Conservation (phyloP, 78 protist genomes). For the Cavenderia fasciculata region DNA sequence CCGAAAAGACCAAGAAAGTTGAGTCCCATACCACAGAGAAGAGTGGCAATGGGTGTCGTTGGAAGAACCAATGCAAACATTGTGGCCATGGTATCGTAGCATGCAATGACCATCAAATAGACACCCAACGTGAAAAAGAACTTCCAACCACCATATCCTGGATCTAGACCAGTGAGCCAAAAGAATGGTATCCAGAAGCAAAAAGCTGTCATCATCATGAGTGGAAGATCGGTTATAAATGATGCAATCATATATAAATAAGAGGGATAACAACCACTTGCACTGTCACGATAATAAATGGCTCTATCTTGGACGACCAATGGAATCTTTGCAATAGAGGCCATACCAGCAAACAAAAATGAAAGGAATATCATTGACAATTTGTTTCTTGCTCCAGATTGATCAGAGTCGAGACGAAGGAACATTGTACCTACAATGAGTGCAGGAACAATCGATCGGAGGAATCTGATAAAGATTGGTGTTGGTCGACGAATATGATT, state of each 20-base stretch:
- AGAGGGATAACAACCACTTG: conserved; percentile 52
- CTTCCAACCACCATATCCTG: conserved; percentile 67
- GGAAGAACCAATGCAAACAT: conserved; percentile 49
- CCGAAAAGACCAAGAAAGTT: conserved; percentile 67
- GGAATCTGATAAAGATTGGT: conserved; percentile 38
- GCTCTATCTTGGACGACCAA: conserved; percentile 51
- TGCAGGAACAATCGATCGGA: conserved; percentile 52
- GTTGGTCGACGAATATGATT: conserved; percentile 67
- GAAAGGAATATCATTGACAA: conserved; percentile 38
- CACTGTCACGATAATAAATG: conserved; percentile 40
- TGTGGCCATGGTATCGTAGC: conserved; percentile 39
- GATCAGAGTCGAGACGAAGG: conserved; percentile 39
- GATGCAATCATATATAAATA: conserved; percentile 8
- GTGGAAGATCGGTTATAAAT: conserved; percentile 47
- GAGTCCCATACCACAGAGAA: conserved; percentile 32
- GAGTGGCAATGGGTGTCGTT: conserved; percentile 42
- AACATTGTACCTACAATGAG: conserved; percentile 55
- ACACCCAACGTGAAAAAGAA: conserved; percentile 44
- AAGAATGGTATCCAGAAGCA: conserved; percentile 67
- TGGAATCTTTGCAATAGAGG: conserved; percentile 53
- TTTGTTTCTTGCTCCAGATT: conserved; percentile 56
- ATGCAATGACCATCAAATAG: conserved; percentile 14
- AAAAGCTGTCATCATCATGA: conserved; percentile 35
- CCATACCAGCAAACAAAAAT: conserved; percentile 75
- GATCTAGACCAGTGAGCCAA: conserved; percentile 42